phyloP scores from a whole-genome alignment of 2,329 filamentous ascomycete genomes.

The Fusarium devonianum region DNA sequence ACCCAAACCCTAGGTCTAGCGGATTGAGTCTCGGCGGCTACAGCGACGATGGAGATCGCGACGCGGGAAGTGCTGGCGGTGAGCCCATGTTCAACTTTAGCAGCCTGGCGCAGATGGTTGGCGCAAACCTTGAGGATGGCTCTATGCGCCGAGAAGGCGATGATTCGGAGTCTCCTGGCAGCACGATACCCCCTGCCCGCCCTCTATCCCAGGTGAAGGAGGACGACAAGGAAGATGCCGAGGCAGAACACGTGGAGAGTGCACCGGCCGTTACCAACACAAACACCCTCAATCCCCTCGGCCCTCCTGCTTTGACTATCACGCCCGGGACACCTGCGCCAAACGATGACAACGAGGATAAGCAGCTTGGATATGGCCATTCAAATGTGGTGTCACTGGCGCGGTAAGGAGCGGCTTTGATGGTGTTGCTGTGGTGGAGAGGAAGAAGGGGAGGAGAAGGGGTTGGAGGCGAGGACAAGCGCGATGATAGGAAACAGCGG shows the following conservation, averaged over 20 bases:
- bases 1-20: conserved; percentile 60
- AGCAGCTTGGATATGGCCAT: conserved; percentile 54
- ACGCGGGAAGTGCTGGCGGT: conserved; percentile 57
- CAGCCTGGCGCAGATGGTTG: conserved; percentile 85
- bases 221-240: conserved; percentile 47
- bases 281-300: conserved; percentile 8
- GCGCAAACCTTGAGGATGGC: conserved; percentile 63
- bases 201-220: conserved; percentile 50
- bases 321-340: conserved; percentile 58
- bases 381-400: conserved; percentile 46
- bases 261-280: background rate
- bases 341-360: conserved; percentile 48
- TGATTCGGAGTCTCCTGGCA: conserved; percentile 34
- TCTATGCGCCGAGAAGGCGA: conserved; percentile 44
- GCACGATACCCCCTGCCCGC: conserved; percentile 31
- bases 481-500: conserved; percentile 3
- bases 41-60: conserved; percentile 58
- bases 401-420: conserved; percentile 3
- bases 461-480: background rate
- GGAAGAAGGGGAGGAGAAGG: conserved; percentile 42
- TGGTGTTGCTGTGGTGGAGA: conserved; percentile 1
- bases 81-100: conserved; percentile 93
- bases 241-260: conserved; percentile 45
- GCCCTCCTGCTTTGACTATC: conserved; percentile 54
- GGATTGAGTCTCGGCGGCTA: conserved; percentile 59